These are phyloP conservation scores for Barnettozyma salicaria DNA, from an alignment of 805 yeast species.

Conservation along the genomic window DNA sequence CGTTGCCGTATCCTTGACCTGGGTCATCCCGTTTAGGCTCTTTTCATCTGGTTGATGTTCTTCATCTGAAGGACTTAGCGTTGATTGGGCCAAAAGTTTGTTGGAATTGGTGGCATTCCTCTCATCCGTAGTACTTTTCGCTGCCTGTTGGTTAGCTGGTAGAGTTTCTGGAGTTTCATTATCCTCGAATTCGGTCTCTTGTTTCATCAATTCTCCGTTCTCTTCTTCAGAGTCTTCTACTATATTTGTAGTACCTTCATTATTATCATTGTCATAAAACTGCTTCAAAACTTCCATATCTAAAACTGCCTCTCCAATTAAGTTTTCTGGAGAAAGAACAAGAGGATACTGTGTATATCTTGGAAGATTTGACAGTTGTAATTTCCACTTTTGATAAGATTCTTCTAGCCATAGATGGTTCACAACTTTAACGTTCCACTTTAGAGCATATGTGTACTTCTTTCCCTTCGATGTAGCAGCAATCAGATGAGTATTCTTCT, in stretches of 20 bases:
- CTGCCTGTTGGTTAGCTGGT: not conserved
- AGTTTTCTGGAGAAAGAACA: constrained; percentile 35
- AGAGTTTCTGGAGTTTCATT: constrained; percentile 9
- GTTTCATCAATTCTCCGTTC: too few species aligned
- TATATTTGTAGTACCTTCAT: constrained; percentile 16
- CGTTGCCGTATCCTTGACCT: not conserved
- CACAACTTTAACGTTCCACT: constrained; percentile 61
- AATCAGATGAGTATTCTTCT: constrained; percentile 64
- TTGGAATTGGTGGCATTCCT: too few species aligned
- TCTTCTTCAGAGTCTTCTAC: constrained; percentile 24
- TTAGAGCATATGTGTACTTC: constrained; percentile 66
- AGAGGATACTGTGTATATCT: constrained; percentile 45
- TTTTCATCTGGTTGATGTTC: constrained; percentile 5
- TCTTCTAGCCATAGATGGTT: constrained; percentile 91
- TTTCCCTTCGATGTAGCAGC: constrained; percentile 63
- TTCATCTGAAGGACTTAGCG: constrained; percentile 8
- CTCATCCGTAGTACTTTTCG: too few species aligned
- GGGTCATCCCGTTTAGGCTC: constrained; percentile 3
- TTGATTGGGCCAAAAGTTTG: too few species aligned
- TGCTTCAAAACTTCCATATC: constrained; percentile 35
- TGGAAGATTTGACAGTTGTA: constrained; percentile 39
- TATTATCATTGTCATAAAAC: constrained; percentile 31
- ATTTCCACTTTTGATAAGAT: constrained; percentile 56
- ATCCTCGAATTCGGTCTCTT: too few species aligned
- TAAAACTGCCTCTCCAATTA: constrained; percentile 48